phyloP scores from a whole-genome alignment of 2,329 filamentous ascomycete species.

The Arthroderma uncinatum region DNA sequence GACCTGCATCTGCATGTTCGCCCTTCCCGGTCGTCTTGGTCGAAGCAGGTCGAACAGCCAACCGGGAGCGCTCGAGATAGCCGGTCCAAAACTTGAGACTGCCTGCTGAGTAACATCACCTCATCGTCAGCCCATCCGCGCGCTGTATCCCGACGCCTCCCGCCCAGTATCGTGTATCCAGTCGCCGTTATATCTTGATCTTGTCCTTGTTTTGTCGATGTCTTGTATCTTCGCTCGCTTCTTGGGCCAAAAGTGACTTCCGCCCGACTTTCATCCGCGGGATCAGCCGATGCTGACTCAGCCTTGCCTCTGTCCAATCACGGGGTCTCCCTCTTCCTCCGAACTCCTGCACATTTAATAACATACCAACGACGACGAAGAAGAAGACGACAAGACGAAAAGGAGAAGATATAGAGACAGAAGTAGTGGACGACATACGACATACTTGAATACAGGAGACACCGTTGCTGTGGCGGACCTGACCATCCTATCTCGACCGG shows the following conservation, averaged over 20 bases:
- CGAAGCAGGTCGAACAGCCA: not conserved
- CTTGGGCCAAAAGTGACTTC: too few species aligned
- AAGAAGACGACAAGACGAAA: not conserved
- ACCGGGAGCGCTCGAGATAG: constrained; percentile 1
- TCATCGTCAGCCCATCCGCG: too few species aligned
- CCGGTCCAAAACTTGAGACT: constrained; percentile 1
- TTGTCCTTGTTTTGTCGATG: not conserved
- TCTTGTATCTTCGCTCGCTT: too few species aligned
- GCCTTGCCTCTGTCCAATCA: not conserved
- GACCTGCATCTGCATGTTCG: not conserved
- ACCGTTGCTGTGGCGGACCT: not conserved
- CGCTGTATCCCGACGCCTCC: not conserved
- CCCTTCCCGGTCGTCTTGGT: not conserved
- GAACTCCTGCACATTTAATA: not conserved
- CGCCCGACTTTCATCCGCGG: too few species aligned
- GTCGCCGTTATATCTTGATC: not conserved
- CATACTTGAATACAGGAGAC: not conserved
- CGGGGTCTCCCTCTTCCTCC: not conserved
- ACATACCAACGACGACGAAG: not conserved
- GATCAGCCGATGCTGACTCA: not conserved
- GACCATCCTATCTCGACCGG: not conserved
- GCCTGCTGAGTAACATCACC: not conserved
- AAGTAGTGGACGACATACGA: not conserved
- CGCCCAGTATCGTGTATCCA: not conserved
- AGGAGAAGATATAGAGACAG: not conserved